A percentile compares a stretch with the other conserved stretches of the same genome.
Conservation (phyloP, 345 rosid species). For the Moricandia moricandioides region DNA sequence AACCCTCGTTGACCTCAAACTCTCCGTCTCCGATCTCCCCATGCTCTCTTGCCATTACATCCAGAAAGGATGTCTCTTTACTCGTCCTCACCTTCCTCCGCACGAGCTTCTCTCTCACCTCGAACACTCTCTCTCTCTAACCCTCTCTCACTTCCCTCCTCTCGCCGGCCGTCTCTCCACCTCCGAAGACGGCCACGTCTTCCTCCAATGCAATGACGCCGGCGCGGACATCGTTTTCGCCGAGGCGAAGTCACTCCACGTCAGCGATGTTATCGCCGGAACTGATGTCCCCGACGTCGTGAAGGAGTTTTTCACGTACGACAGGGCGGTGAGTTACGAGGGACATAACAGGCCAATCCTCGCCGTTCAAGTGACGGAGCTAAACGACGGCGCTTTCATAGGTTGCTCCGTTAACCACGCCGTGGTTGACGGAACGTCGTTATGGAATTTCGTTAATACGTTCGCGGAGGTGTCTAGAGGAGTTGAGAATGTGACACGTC, state of each 20-base stretch:
- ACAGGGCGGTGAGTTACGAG: constrained; percentile 61
- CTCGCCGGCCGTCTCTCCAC: constrained; percentile 84
- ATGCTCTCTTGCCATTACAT: constrained; percentile 96
- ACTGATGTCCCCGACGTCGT: constrained; percentile 55
- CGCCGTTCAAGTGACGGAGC: constrained; percentile 83
- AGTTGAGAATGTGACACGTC: constrained; percentile 33
- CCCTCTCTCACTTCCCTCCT: constrained; percentile 75
- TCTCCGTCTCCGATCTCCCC: constrained; percentile 92
- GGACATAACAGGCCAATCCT: constrained; percentile 76
- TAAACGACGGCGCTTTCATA: constrained; percentile 72
- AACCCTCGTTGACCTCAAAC: constrained; percentile 58
- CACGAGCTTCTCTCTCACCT: constrained; percentile 43
- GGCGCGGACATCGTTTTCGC: constrained; percentile 72
- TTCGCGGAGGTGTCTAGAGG: constrained; percentile 75
- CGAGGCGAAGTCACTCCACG: constrained; percentile 32
- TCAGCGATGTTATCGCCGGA: constrained; percentile 51
- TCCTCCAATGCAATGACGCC: constrained; percentile 65
- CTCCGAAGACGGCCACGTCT: constrained; percentile 47
- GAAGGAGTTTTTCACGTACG: constrained; percentile 57
- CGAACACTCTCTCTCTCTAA: constrained; percentile 47
- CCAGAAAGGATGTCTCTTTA: constrained; percentile 81
- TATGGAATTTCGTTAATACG: constrained; percentile 91
- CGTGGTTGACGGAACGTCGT: constrained; percentile 79
- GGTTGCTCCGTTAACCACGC: constrained; percentile 80
- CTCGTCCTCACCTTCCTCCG: constrained; percentile 39